Base-by-base conservation (phyloP, 2,329 filamentous ascomycete genomes). In the Cytospora piceicola region DNA sequence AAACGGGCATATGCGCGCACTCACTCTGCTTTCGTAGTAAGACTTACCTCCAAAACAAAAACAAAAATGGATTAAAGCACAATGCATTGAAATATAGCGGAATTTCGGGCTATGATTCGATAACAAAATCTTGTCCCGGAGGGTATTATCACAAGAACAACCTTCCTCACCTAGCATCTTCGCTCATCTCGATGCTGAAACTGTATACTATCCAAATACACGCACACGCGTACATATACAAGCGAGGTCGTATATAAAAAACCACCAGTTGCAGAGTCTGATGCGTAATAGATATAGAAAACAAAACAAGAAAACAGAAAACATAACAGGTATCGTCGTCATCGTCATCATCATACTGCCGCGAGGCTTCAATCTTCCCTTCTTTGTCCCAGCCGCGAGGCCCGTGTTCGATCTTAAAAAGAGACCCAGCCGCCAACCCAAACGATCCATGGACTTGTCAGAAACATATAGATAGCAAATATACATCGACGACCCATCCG, bases 381-480 rank as follows among this genome's bases (percentile, higher is more conserved):
- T 73, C 70, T 52, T 73, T 71, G 65, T 69, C 67, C n/a, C 69
- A 72, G 73, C 73, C 73, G 73, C 68, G 73, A 75, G 73, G 73
- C 73, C 56, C 69, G 68, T 65, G 67, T 72, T 49, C 71, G 70
- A 71, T 74, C 72, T 74, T 73, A 65, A 65, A 65, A 68, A 71
- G 54, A 65, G 68, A 70, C 36, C 20, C 46, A 24, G 22, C 42
- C 36, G 15, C 39, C 39, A 42, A 22, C 39, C 54, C 24, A 22
- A 14, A 17, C 36, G 24, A 57, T 36, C 60, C 60, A 49, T 57
- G n/a, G 53, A 42, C n/a, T n/a, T n/a, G n/a, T n/a, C n/a, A 57
- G 11, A 51, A 39, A 51, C 20, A 12, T 51, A 63, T 24, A 49
- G 11, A 49, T 49, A 9, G 42, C 9, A 49, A 24, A 7, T n/a